Base-by-base conservation (phyloP, 768 basidiomycete species). In the Roridomyces roridus region DNA sequence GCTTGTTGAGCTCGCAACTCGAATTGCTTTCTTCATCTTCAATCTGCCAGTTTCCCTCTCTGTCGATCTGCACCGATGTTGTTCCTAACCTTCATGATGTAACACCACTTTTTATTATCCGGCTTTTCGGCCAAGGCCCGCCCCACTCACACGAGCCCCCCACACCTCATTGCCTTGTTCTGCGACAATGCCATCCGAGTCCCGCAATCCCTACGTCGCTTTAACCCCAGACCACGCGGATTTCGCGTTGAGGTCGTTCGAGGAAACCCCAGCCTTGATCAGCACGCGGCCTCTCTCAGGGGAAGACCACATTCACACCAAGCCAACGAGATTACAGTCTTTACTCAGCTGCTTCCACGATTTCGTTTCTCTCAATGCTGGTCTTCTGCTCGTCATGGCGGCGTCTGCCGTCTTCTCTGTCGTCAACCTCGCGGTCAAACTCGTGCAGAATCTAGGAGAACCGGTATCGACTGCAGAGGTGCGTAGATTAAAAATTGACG, bases 351-450 rank as follows among this genome's bases (percentile, higher is more conserved):
- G 46, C 24, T 11, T 52, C 1, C 21, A 46, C 64, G 34, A 66
- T 57, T 40, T 62, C 35, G 5, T 53, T 25, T 49, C 55, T 34
- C 56, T 50, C 17, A 89, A 91, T 70, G 68, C 74, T 4, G 89
- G 89, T 9, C 70, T 92, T 47, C 68, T 88, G 29, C 75, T 89
- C 17, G 79, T 91, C 17, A 79, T 78, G 6, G 71, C 72, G 3
- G 68, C 86, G 10, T 85, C 89, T 65, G 72, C 85, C 14, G 86
- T 86, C 70, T 80, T 87, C 35, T 77, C 85, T 7, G 67, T 80
- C 25, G 86, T 88, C 78, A 85, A 85, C 46, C 73, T 86, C 4
- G 72, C 80, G 6, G 88, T 91, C 40, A 90, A 91, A 71, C 76
- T 75, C 57, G 70, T 91, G 55, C 82, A 85, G 55, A 72, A 69